Conservation (phyloP, 345 rosid species). For the Anacardium occidentale region DNA sequence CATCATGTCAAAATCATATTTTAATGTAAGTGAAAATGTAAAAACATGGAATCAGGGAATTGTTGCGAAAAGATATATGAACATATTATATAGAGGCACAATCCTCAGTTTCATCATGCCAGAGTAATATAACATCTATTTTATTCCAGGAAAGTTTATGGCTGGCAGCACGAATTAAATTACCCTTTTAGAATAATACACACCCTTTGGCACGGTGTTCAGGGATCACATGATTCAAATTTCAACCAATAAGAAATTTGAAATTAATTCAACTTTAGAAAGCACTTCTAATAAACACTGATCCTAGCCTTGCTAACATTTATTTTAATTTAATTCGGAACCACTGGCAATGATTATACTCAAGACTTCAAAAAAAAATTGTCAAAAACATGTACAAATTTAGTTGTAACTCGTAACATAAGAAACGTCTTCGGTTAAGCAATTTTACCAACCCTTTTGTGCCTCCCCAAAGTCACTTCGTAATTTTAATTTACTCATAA, state of each 20-base stretch:
- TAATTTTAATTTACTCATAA: neutral
- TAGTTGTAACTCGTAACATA: neutral
- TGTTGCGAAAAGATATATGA: neutral
- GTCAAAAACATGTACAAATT: neutral
- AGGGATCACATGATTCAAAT: too few relatives aligned
- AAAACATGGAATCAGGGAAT: neutral
- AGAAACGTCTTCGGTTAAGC: neutral
- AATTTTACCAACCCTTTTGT: neutral
- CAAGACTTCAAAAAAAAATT: too few relatives aligned
- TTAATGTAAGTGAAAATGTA: neutral
- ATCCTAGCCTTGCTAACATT: neutral
- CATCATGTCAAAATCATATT: neutral
- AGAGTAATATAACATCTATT: too few relatives aligned
- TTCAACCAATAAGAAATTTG: too few relatives aligned
- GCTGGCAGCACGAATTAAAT: too few relatives aligned
- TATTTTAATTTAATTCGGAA: neutral
- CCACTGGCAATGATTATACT: neutral
- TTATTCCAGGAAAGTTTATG: too few relatives aligned
- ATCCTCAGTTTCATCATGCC: neutral
- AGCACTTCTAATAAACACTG: too few relatives aligned
- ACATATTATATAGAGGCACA: neutral
- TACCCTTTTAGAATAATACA: too few relatives aligned
- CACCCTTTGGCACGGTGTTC: too few relatives aligned
- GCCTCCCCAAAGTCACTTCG: neutral
- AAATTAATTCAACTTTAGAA: too few relatives aligned